Base-by-base conservation (phyloP, 2,329 filamentous ascomycete genomes). In the Alternaria ethzedia region DNA sequence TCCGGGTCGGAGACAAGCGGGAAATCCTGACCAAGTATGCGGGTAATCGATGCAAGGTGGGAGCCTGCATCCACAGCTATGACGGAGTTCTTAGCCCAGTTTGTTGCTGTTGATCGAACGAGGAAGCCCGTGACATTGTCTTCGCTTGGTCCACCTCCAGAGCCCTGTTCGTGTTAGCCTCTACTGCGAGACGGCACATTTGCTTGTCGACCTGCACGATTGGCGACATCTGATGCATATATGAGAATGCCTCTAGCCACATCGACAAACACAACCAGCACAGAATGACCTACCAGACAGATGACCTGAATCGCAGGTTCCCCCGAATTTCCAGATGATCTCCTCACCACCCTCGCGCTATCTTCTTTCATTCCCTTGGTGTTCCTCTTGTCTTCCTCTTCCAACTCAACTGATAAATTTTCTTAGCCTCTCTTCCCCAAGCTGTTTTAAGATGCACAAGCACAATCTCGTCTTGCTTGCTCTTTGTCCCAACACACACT, bases 21-120 rank as follows among this genome's bases (percentile, higher is more conserved):
- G 57, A 86, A 83, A 65, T 86, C 79, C 28, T 80, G 73, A 66
- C 93, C 86, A 25, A 99, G 84, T 51, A 97, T 91, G 51, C 88
- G 86, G n/a, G 89, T 88, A 60, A 99, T 97, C 59, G 93, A 89
- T 26, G 92, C 89, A 44, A 99, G 87, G 78, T 97, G 92, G 30
- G 94, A 93, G 51, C 96, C 96, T 10, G 94, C 94, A 83, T 99
- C 96, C 56, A 99, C 91, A n/a, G 95, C 94, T 26, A 98, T 84
- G 44, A 97, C 80, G 0, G 94, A 97, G 47, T 91, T 90, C 72
- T 90, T 91, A 52, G 86, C 84, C 96, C 96, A 99, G 65, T 89
- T 87, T 56, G 91, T 88, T 28, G 90, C 87, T 10, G 91, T 86
- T 5, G 95, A 95, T 50, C 95, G 91, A 50, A 98, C 92, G 20